A percentile compares a stretch with the other conserved stretches of the same genome.
phyloP scores from a whole-genome alignment of 148 eudicot genomes.

The Chenopodium suecicum region DNA sequence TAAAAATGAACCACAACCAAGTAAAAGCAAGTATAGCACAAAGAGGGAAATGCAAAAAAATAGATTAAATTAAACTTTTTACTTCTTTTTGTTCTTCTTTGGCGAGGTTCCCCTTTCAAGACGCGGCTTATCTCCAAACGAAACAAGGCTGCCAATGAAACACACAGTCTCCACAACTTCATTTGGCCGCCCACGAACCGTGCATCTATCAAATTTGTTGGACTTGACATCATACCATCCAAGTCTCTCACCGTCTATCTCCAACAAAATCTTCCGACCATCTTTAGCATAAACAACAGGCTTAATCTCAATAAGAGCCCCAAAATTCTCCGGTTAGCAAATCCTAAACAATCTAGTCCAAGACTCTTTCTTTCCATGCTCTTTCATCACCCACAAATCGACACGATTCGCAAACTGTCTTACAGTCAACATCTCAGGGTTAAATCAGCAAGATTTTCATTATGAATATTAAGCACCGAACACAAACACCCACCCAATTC shows the following conservation, averaged over 20 bases:
- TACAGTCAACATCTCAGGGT: background rate
- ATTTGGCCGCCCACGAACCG: too few relatives aligned
- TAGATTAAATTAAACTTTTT: background rate
- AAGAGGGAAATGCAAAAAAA: too few relatives aligned
- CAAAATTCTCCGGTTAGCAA: background rate
- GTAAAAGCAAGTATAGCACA: too few relatives aligned
- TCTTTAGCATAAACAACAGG: slow-evolving; percentile 4
- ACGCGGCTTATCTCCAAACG: background rate
- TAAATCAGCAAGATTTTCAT: background rate
- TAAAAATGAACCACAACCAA: too few relatives aligned
- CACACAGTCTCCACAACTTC: too few relatives aligned
- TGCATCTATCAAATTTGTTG: background rate
- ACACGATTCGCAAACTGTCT: background rate
- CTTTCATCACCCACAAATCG: slow-evolving; percentile 18
- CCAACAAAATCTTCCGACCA: slow-evolving; percentile 1
- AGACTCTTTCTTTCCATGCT: background rate
- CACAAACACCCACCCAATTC: slow-evolving; percentile 10
- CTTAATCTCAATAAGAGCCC: background rate
- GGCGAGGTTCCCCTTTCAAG: background rate
- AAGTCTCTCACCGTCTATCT: background rate
- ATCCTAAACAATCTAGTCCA: slow-evolving; percentile 15
- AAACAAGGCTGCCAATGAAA: slow-evolving; percentile 2
- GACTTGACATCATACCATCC: slow-evolving; percentile 4
- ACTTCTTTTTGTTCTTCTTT: background rate
- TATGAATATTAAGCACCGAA: background rate